Percentiles rank a stretch among this genome's conserved stretches.
Evolutionary conservation across 1,284 basidiomycete genomes (phyloP).

Genomic region (Mycosarcoma mackinlayi): DNA sequence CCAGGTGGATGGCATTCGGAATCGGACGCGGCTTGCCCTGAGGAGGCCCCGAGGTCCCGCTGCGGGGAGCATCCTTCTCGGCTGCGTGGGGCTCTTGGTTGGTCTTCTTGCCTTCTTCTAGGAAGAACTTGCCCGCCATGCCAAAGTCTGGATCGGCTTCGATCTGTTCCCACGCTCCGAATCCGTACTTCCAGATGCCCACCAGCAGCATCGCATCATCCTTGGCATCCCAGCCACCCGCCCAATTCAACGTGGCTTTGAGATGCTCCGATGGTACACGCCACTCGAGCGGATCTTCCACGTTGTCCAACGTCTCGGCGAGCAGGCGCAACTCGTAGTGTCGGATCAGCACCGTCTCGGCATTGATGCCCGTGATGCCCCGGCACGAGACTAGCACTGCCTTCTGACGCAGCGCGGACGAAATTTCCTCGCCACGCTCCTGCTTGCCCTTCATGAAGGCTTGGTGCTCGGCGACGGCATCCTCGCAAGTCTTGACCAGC

Average conservation of each 20-base stretch:
- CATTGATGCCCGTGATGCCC: conserved; percentile 92
- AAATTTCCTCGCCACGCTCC: conserved; percentile 80
- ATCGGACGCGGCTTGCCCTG: conserved; percentile 60
- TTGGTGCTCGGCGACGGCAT: conserved; percentile 85
- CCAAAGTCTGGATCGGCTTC: conserved; percentile 85
- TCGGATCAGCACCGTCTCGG: conserved; percentile 92
- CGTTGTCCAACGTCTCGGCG: conserved; percentile 73
- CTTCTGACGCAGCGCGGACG: conserved; percentile 79
- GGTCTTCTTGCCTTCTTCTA: conserved; percentile 85
- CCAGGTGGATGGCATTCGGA: conserved; percentile 79
- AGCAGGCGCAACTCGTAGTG: conserved; percentile 89
- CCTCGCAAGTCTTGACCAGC: conserved; percentile 85
- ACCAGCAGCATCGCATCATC: conserved; percentile 95
- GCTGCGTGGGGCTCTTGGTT: conserved; percentile 42
- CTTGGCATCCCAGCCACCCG: conserved; percentile 89
- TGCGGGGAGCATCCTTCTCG: conserved; percentile 42
- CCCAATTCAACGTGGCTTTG: conserved; percentile 94
- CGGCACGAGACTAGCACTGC: conserved; percentile 92
- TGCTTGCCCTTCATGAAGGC: conserved; percentile 69
- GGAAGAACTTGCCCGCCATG: conserved; percentile 92
- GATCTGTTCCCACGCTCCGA: conserved; percentile 97
- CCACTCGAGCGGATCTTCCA: conserved; percentile 82
- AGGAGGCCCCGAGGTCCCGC: conserved; percentile 42
- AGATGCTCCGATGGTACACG: conserved; percentile 89
- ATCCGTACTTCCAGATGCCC: conserved; percentile 92